A percentile compares a stretch with the other conserved stretches of the same genome.
Conservation (phyloP, 2,329 filamentous ascomycete genomes). For the Monilinia aucupariae region DNA sequence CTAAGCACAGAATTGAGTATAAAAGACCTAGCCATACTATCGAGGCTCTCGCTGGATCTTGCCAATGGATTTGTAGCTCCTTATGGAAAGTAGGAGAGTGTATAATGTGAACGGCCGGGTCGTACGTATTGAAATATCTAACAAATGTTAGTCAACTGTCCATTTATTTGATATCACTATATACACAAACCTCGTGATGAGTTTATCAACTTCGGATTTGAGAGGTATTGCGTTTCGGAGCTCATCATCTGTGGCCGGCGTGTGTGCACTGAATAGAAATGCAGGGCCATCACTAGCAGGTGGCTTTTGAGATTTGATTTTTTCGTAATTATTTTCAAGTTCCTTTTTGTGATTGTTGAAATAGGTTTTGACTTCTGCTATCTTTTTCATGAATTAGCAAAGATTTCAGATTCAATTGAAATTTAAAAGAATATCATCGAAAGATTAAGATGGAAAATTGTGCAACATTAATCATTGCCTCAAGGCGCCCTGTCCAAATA, state of each 20-base stretch:
- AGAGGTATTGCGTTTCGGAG: conserved; percentile 74
- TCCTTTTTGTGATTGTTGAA: conserved; percentile 84
- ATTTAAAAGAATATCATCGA: neutral
- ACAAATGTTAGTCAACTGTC: neutral
- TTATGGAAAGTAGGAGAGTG: conserved; percentile 82
- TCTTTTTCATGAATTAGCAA: conserved; percentile 41
- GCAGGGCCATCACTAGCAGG: conserved; percentile 61
- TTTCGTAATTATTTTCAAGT: conserved; percentile 73
- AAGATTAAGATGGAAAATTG: neutral
- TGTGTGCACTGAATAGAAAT: conserved; percentile 69
- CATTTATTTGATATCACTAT: neutral
- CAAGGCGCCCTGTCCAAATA: neutral
- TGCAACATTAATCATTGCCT: neutral
- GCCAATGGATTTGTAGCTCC: conserved; percentile 61
- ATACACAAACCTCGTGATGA: conserved; percentile 53
- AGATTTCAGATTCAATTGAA: neutral
- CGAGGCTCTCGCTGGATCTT: conserved; percentile 64
- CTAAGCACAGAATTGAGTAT: conserved; percentile 70
- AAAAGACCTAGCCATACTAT: conserved; percentile 75
- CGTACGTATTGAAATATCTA: conserved; percentile 83
- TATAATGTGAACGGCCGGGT: conserved; percentile 66
- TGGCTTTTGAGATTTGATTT: conserved; percentile 64
- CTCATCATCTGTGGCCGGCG: conserved; percentile 67
- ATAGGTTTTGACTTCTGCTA: conserved; percentile 90
- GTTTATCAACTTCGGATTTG: conserved; percentile 74